These are phyloP conservation scores for Aspergillus pseudotamarii DNA, from an alignment of 2,329 filamentous ascomycete genomes.

Conservation along the genomic window DNA sequence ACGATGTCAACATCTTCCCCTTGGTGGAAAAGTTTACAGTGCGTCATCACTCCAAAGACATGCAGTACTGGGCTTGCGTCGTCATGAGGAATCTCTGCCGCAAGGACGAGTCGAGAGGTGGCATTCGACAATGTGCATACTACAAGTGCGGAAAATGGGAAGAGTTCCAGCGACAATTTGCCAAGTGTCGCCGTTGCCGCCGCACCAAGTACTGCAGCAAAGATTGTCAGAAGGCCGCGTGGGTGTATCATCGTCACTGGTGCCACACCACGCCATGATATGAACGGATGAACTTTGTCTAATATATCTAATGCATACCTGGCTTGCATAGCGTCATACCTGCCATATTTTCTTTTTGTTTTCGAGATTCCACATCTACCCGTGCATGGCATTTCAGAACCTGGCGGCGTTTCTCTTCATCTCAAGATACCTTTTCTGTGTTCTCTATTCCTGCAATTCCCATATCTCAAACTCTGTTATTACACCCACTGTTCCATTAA, in stretches of 20 bases:
- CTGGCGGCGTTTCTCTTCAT: conserved; percentile 40
- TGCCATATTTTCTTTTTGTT: conserved; percentile 30
- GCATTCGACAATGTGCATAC: conserved; percentile 95
- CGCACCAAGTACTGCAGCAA: conserved; percentile 99
- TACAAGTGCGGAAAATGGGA: conserved; percentile 99
- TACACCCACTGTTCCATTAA: conserved; percentile 18
- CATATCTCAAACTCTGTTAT: conserved; percentile 5
- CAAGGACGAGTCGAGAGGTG: conserved; percentile 92
- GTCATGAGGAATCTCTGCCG: conserved; percentile 98
- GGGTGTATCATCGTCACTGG: conserved; percentile 98
- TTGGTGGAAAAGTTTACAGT: conserved; percentile 98
- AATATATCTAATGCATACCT: conserved; percentile 37
- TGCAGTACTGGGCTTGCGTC: conserved; percentile 99
- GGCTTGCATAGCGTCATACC: conserved; percentile 42
- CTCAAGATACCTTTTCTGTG: conserved; percentile 43
- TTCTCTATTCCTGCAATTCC: conserved; percentile 23
- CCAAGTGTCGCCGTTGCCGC: conserved; percentile 93
- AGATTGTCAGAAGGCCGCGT: conserved; percentile 98
- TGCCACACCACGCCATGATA: conserved; percentile 59
- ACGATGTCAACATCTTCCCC: conserved; percentile 98
- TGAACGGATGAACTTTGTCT: conserved; percentile 31
- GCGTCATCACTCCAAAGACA: conserved; percentile 89
- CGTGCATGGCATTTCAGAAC: conserved; percentile 41
- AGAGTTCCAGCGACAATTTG: conserved; percentile 93
- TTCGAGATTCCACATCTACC: conserved; percentile 32